Evolutionary conservation across 495 filamentous ascomycete genomes (phyloP).

Genomic region (Physcia stellaris): DNA sequence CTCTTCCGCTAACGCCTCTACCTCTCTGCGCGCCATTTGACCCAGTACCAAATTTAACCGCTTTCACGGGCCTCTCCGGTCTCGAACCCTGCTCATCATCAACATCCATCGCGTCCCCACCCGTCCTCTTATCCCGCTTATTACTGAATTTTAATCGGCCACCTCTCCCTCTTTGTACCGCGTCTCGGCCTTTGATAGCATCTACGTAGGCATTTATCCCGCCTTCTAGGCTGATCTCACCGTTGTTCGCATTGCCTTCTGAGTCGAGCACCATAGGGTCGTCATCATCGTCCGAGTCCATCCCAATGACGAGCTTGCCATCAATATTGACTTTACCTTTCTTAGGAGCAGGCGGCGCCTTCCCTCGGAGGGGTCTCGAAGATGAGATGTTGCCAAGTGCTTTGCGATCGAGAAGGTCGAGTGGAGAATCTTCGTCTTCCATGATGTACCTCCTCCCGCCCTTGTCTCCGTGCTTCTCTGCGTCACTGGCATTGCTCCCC

Average conservation of each 20-base stretch:
- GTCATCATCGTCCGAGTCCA: slow-evolving; percentile 31
- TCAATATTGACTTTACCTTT: slow-evolving; percentile 53
- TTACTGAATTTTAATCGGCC: slow-evolving; percentile 82
- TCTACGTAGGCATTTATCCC: slow-evolving; percentile 86
- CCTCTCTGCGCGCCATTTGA: slow-evolving; percentile 3
- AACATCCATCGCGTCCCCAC: slow-evolving; percentile 52
- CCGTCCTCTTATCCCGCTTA: slow-evolving; percentile 40
- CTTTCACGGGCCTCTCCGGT: too few species aligned
- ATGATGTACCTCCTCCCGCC: slow-evolving; percentile 69
- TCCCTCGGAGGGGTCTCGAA: slow-evolving; percentile 54
- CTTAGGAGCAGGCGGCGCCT: slow-evolving; percentile 30
- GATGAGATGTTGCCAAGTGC: slow-evolving; percentile 88
- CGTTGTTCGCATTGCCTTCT: slow-evolving; percentile 4
- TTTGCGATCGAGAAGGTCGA: slow-evolving; percentile 79
- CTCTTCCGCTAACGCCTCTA: slow-evolving; percentile 7
- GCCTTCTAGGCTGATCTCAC: slow-evolving; percentile 28
- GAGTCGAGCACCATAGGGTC: slow-evolving; percentile 11
- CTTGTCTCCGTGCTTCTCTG: slow-evolving; percentile 33
- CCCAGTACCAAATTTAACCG: too few species aligned
- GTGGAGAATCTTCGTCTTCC: slow-evolving; percentile 83
- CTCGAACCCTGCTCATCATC: too few species aligned
- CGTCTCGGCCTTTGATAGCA: slow-evolving; percentile 75
- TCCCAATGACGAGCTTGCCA: slow-evolving; percentile 76
- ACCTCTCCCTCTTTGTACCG: slow-evolving; percentile 62
- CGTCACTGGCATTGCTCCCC: slow-evolving; percentile 46